Conservation (phyloP, 2,329 filamentous ascomycete genomes). For the Aureobasidium sp. region DNA sequence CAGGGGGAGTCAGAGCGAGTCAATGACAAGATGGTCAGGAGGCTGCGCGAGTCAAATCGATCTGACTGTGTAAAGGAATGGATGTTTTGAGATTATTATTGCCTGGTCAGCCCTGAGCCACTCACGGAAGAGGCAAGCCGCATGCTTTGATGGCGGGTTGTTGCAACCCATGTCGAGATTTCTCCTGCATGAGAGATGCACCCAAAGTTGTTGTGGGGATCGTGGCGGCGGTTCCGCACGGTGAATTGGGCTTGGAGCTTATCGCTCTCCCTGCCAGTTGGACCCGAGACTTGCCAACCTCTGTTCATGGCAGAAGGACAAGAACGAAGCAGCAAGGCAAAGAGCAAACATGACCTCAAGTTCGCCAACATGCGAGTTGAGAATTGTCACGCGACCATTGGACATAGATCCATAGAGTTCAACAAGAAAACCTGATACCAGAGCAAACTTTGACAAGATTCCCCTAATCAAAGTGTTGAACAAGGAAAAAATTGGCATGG, state of each 20-base stretch:
- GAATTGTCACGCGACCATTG: background rate
- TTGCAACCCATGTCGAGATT: background rate
- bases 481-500: background rate
- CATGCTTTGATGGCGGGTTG: background rate
- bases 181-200: constrained; percentile 5
- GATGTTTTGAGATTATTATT: background rate
- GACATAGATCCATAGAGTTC: background rate
- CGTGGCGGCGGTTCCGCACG: background rate
- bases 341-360: background rate
- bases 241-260: background rate
- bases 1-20: constrained; percentile 8
- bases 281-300: constrained; percentile 5
- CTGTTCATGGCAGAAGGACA: background rate
- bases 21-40: background rate
- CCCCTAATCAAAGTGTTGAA: background rate
- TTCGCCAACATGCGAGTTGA: background rate
- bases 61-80: background rate
- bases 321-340: background rate
- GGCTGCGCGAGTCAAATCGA: constrained; percentile 2
- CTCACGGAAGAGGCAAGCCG: background rate
- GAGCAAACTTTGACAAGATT: background rate
- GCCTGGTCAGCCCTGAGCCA: background rate
- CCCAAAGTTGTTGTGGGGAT: background rate
- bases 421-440: background rate
- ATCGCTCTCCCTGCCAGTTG: background rate